Percentiles rank a stretch among this genome's conserved stretches.
Evolutionary conservation across 1,139 yeast species (phyloP).

Genomic region (Candida sp.): DNA sequence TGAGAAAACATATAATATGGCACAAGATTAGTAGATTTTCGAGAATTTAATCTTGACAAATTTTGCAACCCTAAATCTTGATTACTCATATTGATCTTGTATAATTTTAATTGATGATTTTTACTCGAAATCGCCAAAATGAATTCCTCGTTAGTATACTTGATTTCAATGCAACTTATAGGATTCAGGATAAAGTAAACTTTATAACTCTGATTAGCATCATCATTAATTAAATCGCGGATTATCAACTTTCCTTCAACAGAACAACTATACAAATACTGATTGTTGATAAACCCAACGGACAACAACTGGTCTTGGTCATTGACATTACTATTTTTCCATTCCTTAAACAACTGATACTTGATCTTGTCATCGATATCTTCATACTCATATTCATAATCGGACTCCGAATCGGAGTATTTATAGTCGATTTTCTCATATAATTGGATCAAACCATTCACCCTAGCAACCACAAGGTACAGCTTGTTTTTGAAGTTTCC

Average conservation of each 20-base stretch:
- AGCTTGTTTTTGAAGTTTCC: slow-evolving; percentile 17
- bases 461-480: slow-evolving; percentile 25
- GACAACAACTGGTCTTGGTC: slow-evolving; percentile 16
- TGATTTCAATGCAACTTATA: slow-evolving; percentile 30
- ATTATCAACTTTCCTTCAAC: slow-evolving; percentile 40
- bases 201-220: slow-evolving; percentile 27
- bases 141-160: slow-evolving; percentile 10
- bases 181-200: slow-evolving; percentile 31
- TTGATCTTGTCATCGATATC: not conserved
- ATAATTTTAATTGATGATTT: slow-evolving; percentile 38
- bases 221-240: slow-evolving; percentile 43
- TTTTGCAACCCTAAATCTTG: not conserved
- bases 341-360: slow-evolving; percentile 30
- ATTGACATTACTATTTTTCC: slow-evolving; percentile 25
- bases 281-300: slow-evolving; percentile 24
- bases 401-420: slow-evolving; percentile 6
- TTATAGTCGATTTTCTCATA: slow-evolving; percentile 15
- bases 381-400: slow-evolving; percentile 1
- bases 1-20: not conserved
- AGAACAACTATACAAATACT: slow-evolving; percentile 42
- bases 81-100: slow-evolving; percentile 11
- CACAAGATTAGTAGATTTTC: slow-evolving; percentile 3
- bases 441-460: slow-evolving; percentile 29
- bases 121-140: slow-evolving; percentile 42
- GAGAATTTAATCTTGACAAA: not conserved